Conservation (phyloP, 495 filamentous ascomycete genomes). For the Usnea hakonensis region DNA sequence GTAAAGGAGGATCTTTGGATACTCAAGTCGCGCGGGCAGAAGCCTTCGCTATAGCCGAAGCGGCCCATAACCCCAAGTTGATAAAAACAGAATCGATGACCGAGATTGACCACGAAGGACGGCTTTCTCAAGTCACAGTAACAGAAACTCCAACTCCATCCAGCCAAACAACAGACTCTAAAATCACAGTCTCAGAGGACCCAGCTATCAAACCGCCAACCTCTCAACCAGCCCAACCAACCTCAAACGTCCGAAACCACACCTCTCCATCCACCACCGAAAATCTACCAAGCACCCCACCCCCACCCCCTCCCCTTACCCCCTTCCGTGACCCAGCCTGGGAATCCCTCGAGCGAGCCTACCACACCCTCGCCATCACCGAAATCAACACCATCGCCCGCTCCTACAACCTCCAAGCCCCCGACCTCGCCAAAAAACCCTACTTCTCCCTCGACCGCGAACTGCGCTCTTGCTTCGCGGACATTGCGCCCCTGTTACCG, state of each 20-base stretch:
- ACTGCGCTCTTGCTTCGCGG: slow-evolving; percentile 69
- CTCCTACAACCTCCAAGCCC: slow-evolving; percentile 92
- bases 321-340: slow-evolving; percentile 40
- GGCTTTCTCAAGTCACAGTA: slow-evolving; percentile 39
- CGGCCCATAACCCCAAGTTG: slow-evolving; percentile 36
- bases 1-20: slow-evolving; percentile 69
- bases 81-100: slow-evolving; percentile 42
- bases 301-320: slow-evolving; percentile 34
- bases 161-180: slow-evolving; percentile 4
- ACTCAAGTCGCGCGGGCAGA: slow-evolving; percentile 65
- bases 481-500: slow-evolving; percentile 70
- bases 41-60: slow-evolving; percentile 68
- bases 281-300: not conserved
- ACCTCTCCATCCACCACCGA: not conserved
- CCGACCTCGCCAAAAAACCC: slow-evolving; percentile 84
- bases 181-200: slow-evolving; percentile 22
- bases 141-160: slow-evolving; percentile 25
- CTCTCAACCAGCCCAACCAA: not conserved
- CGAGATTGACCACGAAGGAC: slow-evolving; percentile 31
- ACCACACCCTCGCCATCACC: slow-evolving; percentile 68
- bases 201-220: slow-evolving; percentile 8
- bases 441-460: slow-evolving; percentile 84
- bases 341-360: slow-evolving; percentile 64
- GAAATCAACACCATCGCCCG: slow-evolving; percentile 74
- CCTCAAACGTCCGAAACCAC: not conserved